phyloP scores from a whole-genome alignment of 441 rosid genomes.

The Bocquillonia castaneifolia region DNA sequence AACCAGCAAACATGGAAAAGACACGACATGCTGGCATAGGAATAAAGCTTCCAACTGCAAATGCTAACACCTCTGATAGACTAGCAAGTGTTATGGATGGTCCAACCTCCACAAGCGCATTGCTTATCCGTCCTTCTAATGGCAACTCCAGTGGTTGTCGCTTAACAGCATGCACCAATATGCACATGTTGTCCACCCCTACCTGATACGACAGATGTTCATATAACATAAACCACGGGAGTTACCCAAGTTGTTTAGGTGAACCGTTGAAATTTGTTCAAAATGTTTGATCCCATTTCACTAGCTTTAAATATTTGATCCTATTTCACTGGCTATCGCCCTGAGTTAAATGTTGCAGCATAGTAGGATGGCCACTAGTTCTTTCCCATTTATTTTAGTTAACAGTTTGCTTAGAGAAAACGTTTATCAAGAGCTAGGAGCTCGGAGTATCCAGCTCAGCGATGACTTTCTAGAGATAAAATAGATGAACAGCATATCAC shows the following conservation, averaged over 20 bases:
- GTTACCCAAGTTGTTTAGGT: background rate
- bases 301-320: background rate
- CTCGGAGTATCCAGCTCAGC: constrained; percentile 1
- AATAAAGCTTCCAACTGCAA: constrained; percentile 93
- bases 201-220: constrained; percentile 46
- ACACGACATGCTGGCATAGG: constrained; percentile 99
- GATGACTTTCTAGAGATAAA: background rate
- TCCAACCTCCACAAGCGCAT: constrained; percentile 97
- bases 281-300: background rate
- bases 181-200: constrained; percentile 99
- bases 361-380: background rate
- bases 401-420: background rate
- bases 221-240: constrained; percentile 15
- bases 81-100: constrained; percentile 99
- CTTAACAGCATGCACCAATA: constrained; percentile 94
- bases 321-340: background rate
- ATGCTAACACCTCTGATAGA: constrained; percentile 85
- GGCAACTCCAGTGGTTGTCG: constrained; percentile 80
- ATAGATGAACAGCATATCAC: background rate
- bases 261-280: background rate
- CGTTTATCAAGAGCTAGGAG: background rate
- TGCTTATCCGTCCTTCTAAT: constrained; percentile 78
- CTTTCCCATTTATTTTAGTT: background rate
- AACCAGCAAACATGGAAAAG: constrained; percentile 99
- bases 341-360: background rate